A percentile compares a stretch with the other conserved stretches of the same genome.
phyloP scores from a whole-genome alignment of 495 filamentous ascomycete species.

The Bombardia bombarda region DNA sequence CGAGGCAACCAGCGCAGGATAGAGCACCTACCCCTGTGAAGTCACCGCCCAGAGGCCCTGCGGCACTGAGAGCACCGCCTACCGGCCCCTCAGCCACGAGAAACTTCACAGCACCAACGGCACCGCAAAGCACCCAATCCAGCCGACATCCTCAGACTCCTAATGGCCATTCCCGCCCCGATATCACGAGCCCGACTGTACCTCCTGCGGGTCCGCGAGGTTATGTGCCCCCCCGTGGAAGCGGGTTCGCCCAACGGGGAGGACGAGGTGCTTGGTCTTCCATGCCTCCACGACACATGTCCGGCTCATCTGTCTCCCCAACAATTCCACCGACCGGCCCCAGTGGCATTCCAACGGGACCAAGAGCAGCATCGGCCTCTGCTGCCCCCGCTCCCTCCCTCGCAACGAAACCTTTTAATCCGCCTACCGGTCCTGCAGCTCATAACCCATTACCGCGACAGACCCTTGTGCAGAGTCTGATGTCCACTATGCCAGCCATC shows the following conservation, averaged over 20 bases:
- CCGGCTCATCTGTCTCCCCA: conserved; percentile 18
- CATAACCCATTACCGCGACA: conserved; percentile 20
- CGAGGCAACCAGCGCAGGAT: conserved; percentile 18
- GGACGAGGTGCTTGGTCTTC: conserved; percentile 31
- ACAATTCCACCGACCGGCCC: conserved; percentile 15
- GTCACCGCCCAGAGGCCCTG: conserved; percentile 41
- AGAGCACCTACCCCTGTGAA: conserved; percentile 13
- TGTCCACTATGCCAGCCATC: conserved; percentile 32
- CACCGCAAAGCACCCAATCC: conserved; percentile 21
- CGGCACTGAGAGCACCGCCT: conserved; percentile 37
- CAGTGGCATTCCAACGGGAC: conserved; percentile 13
- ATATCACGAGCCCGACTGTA: conserved; percentile 27
- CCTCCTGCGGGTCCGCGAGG: conserved; percentile 41
- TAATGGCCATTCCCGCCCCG: conserved; percentile 22
- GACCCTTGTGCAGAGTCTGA: conserved; percentile 32
- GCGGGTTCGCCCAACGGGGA: conserved; percentile 28
- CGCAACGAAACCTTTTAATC: conserved; percentile 38
- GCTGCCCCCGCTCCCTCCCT: conserved; percentile 13
- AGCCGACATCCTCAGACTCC: conserved; percentile 24
- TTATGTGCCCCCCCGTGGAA: conserved; percentile 30
- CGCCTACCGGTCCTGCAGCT: conserved; percentile 39
- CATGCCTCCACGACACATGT: conserved; percentile 25
- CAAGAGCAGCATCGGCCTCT: conserved; percentile 11
- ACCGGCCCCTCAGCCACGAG: conserved; percentile 37
- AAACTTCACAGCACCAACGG: conserved; percentile 24